These are phyloP conservation scores for Neophaeococcomyces aloes DNA, from an alignment of 2,329 filamentous ascomycete species.

Conservation along the genomic window DNA sequence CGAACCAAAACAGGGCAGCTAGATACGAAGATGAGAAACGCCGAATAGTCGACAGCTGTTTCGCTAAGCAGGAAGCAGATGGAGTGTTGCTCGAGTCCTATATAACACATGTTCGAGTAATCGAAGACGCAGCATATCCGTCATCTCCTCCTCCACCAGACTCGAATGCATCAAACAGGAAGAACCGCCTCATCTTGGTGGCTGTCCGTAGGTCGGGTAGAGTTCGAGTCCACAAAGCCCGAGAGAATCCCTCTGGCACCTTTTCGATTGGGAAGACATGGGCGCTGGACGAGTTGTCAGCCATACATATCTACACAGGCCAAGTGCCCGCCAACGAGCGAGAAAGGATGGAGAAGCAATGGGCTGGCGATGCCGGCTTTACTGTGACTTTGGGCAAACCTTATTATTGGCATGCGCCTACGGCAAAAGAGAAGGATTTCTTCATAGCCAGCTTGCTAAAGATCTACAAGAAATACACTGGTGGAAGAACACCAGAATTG, in stretches of 20 bases:
- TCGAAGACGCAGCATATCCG: slow-evolving; percentile 74
- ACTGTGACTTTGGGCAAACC: slow-evolving; percentile 81
- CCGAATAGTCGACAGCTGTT: slow-evolving; percentile 90
- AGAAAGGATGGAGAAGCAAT: slow-evolving; percentile 55
- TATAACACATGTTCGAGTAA: slow-evolving; percentile 90
- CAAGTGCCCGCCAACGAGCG: slow-evolving; percentile 47
- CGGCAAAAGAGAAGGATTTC: slow-evolving; percentile 94
- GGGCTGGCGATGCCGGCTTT: slow-evolving; percentile 78
- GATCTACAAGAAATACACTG: slow-evolving; percentile 93
- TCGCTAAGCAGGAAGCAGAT: slow-evolving; percentile 77
- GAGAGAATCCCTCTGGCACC: slow-evolving; percentile 84
- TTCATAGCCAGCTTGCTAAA: slow-evolving; percentile 95
- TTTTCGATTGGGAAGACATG: slow-evolving; percentile 99
- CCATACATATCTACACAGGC: slow-evolving; percentile 71
- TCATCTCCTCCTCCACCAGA: slow-evolving; percentile 75
- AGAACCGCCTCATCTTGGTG: slow-evolving; percentile 82
- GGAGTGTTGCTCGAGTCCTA: slow-evolving; percentile 84
- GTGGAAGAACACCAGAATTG: slow-evolving; percentile 67
- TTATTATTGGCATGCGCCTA: slow-evolving; percentile 94
- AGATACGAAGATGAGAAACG: slow-evolving; percentile 94
- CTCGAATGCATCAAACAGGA: slow-evolving; percentile 64
- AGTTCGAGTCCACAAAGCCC: slow-evolving; percentile 91
- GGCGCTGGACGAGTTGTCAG: slow-evolving; percentile 80
- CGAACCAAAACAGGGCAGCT: slow-evolving; percentile 50
- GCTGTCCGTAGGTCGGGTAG: slow-evolving; percentile 84